phyloP scores from a whole-genome alignment of 352 stramenopile genomes.

The Phytopythium cucurbitacearum region DNA sequence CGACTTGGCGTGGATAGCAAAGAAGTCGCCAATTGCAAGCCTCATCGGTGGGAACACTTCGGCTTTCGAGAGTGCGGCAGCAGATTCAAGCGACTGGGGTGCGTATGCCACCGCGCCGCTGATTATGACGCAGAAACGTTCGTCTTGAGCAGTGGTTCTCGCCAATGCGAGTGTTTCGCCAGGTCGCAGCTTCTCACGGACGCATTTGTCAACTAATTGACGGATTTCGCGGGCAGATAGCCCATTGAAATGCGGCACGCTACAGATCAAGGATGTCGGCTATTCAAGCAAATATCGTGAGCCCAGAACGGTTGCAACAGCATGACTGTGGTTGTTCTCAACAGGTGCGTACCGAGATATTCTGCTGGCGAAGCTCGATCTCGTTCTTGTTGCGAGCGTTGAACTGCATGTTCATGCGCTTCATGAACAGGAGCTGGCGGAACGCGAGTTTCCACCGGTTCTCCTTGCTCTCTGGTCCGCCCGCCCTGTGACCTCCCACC shows the following conservation, averaged over 20 bases:
- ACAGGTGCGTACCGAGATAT: slow-evolving; percentile 47
- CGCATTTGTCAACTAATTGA: slow-evolving; percentile 37
- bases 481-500: not conserved
- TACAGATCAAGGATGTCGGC: slow-evolving; percentile 69
- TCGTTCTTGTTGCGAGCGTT: slow-evolving; percentile 75
- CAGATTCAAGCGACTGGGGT: slow-evolving; percentile 24
- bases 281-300: slow-evolving; percentile 9
- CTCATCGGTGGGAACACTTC: slow-evolving; percentile 49
- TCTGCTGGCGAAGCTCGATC: slow-evolving; percentile 73
- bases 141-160: slow-evolving; percentile 12
- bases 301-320: too few species aligned
- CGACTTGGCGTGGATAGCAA: slow-evolving; percentile 30
- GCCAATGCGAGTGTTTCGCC: slow-evolving; percentile 41
- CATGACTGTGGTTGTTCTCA: not conserved
- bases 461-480: slow-evolving; percentile 15
- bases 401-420: slow-evolving; percentile 77
- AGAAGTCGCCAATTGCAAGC: slow-evolving; percentile 71
- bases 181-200: slow-evolving; percentile 35
- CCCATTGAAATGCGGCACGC: slow-evolving; percentile 70
- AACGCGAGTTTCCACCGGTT: slow-evolving; percentile 79
- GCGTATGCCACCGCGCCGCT: slow-evolving; percentile 50
- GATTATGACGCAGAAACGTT: slow-evolving; percentile 60
- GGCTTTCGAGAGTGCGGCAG: slow-evolving; percentile 40
- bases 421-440: slow-evolving; percentile 81
- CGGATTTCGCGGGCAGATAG: slow-evolving; percentile 57